These are phyloP conservation scores for Coccinonectria pachysandricola DNA, from an alignment of 2,329 filamentous ascomycete species.

Conservation along the genomic window DNA sequence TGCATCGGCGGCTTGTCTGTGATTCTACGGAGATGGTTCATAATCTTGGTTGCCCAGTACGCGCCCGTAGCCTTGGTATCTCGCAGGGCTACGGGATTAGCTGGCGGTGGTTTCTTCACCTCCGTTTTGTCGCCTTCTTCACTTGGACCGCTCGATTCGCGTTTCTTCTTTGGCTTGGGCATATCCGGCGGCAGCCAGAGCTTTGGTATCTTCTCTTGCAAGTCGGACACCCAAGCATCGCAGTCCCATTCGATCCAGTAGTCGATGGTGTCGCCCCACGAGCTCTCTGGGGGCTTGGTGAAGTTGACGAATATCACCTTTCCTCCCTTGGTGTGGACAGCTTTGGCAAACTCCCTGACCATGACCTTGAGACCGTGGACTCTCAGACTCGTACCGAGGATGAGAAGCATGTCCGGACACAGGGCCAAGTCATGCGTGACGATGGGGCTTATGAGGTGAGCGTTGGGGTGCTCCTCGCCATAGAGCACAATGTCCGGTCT, in stretches of 20 bases:
- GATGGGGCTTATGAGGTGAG: slow-evolving; percentile 57
- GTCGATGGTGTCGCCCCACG: slow-evolving; percentile 63
- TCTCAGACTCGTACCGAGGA: slow-evolving; percentile 60
- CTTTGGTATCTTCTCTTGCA: slow-evolving; percentile 47
- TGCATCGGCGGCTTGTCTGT: slow-evolving; percentile 15
- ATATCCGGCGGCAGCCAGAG: slow-evolving; percentile 47
- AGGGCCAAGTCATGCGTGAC: slow-evolving; percentile 57
- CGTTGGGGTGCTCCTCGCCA: slow-evolving; percentile 61
- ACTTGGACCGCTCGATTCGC: slow-evolving; percentile 17
- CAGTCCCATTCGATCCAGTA: slow-evolving; percentile 69
- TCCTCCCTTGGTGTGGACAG: slow-evolving; percentile 56
- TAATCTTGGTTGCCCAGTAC: slow-evolving; percentile 33
- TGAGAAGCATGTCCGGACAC: slow-evolving; percentile 56
- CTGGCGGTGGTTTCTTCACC: slow-evolving; percentile 23
- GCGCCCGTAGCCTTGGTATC: slow-evolving; percentile 37
- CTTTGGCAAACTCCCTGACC: slow-evolving; percentile 61
- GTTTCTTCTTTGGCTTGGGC: slow-evolving; percentile 30
- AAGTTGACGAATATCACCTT: slow-evolving; percentile 66
- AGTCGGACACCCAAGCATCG: slow-evolving; percentile 59
- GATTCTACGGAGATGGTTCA: slow-evolving; percentile 28
- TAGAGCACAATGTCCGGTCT: slow-evolving; percentile 66
- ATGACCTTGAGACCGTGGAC: slow-evolving; percentile 64
- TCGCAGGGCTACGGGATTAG: slow-evolving; percentile 32
- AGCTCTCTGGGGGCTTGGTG: slow-evolving; percentile 60
- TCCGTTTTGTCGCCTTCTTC: slow-evolving; percentile 19